Base-by-base conservation (phyloP, 148 eudicot genomes). In the Nepenthes mirabilis region DNA sequence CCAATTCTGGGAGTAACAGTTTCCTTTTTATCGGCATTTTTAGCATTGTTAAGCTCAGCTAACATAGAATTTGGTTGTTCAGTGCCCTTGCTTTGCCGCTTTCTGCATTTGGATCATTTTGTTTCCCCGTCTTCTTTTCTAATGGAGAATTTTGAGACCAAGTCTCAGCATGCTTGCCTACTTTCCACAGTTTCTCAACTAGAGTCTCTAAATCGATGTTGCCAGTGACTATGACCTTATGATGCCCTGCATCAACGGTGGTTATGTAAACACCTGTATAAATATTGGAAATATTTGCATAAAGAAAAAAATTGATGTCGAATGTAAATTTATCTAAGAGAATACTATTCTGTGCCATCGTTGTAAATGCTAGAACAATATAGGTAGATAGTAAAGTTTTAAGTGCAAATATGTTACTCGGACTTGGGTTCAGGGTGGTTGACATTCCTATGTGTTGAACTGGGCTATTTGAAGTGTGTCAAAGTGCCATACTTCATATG, bases 131-230 rank as follows among this genome's bases (percentile, higher is more conserved):
- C 48, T 68, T 67, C 50, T 52, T 61, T 32, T 61, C 69, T 66
- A n/a, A 57, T 13, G 59, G 66, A 6, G 59, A 49, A 33, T 34
- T 83, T 59, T 60, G 80, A 10, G 80, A 75, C 80, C 86, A 83
- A 51, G 81, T 33, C 69, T 85, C 85, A 1, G 96, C 91, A 57
- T 83, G 84, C 36, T 85, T 88, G 0, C 96, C 89, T 9, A 79
- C 62, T 71, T 74, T 81, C 1, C 65, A 56, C 36, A 88, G 71
- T 65, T 85, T 85, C 72, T 77, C 83, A 33, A 88, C 64, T 34
- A 88, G 74, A 6, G 76, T 72, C 5, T 81, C 78, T 34, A 85
- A 72, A 2, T 70, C 76, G 37, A 88, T 63, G 72, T 80, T 81
- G 33, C 96, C 91, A 8, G 77, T 77, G 13, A 88, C 96, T 13